Evolutionary conservation across 768 basidiomycete genomes (phyloP).

Genomic region (Neoboletus brunneissimus): DNA sequence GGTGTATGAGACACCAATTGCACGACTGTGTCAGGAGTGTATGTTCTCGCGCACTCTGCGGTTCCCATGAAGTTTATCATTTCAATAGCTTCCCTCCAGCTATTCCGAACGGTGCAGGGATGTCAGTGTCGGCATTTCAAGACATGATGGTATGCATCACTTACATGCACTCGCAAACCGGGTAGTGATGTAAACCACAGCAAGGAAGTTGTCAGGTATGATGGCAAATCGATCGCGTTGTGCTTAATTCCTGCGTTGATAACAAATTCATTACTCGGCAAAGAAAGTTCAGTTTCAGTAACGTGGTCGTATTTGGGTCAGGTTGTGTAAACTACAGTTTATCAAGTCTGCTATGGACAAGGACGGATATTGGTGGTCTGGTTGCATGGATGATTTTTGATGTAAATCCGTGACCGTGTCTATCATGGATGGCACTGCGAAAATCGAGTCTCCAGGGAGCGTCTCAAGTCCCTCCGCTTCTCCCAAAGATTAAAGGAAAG

Average conservation of each 20-base stretch:
- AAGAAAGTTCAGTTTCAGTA: not conserved
- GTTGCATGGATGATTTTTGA: not conserved
- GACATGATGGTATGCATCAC: constrained; percentile 44
- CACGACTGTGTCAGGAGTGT: constrained; percentile 32
- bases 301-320: not conserved
- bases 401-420: not conserved
- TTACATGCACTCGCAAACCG: no score
- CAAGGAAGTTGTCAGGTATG: no score
- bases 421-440: not conserved
- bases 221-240: no score
- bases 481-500: constrained; percentile 1
- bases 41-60: constrained; percentile 1
- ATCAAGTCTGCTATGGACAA: not conserved
- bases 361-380: not conserved
- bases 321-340: not conserved
- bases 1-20: constrained; percentile 49
- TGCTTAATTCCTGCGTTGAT: not conserved
- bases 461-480: constrained; percentile 2
- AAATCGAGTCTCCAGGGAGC: not conserved
- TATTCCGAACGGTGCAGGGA: constrained; percentile 46
- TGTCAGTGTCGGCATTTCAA: constrained; percentile 62
- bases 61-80: not conserved
- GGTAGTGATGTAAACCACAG: no score
- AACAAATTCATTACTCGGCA: not conserved
- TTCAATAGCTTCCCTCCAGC: constrained; percentile 41